These are phyloP conservation scores for Cladophialophora chaetospira DNA, from an alignment of 2,329 filamentous ascomycete species.

Conservation along the genomic window DNA sequence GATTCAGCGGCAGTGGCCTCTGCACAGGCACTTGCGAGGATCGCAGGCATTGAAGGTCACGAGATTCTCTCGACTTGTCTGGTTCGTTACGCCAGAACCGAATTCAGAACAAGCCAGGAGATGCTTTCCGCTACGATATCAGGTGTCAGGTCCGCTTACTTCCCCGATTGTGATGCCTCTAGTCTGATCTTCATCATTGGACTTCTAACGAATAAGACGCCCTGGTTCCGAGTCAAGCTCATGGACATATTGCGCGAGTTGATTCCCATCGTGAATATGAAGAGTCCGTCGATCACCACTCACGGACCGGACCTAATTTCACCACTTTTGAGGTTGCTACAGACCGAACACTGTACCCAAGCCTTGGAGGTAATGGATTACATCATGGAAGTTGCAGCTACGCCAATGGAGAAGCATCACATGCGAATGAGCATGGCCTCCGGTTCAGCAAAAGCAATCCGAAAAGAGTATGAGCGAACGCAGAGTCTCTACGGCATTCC, in stretches of 20 bases:
- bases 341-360: constrained; percentile 91
- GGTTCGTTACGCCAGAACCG: constrained; percentile 54
- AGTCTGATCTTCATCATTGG: constrained; percentile 90
- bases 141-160: constrained; percentile 74
- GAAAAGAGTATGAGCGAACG: constrained; percentile 92
- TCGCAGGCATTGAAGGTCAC: constrained; percentile 73
- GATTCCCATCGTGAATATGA: constrained; percentile 90
- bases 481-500: constrained; percentile 96
- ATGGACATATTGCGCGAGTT: constrained; percentile 86
- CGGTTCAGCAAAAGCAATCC: constrained; percentile 77
- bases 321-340: constrained; percentile 81
- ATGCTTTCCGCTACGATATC: constrained; percentile 74
- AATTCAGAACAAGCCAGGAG: constrained; percentile 69
- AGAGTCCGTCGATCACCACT: constrained; percentile 81
- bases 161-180: constrained; percentile 78
- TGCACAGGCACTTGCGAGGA: constrained; percentile 49
- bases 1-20: constrained; percentile 15
- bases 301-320: constrained; percentile 96
- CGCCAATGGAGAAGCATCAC: constrained; percentile 90
- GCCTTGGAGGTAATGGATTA: constrained; percentile 89
- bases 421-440: constrained; percentile 98
- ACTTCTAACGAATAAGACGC: constrained; percentile 80
- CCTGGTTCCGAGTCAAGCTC: constrained; percentile 89
- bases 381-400: constrained; percentile 91
- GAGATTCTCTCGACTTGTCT: constrained; percentile 42